Evolutionary conservation across 106 monocot genomes (phyloP), one percentile per base, ranked within the genome.

Genomic region (Acanthochlamys bracteata): DNA sequence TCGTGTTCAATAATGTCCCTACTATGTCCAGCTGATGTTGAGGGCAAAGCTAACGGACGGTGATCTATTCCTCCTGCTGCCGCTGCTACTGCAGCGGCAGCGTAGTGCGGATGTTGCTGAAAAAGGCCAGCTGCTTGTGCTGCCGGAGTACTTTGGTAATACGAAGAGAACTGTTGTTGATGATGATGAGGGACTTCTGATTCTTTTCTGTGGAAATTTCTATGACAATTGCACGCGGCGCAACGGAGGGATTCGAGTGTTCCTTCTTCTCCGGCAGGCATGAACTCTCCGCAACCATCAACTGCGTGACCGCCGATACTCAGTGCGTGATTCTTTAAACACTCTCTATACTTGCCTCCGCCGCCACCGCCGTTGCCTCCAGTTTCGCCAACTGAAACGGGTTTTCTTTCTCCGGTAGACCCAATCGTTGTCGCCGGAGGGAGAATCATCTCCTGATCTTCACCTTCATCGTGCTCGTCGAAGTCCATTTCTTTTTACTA

Each of bases 281-380:
- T 92, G 88, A 92, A 92, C 84, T 92, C 92, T 0, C 92, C 92
- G 55, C 92, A 92, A 22, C 92, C 92, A 56, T 92, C 92, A 0
- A 77, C 77, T 46, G 92, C 92, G 47, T 73, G 84, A 12, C 92
- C 88, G 7, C 92, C 92, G 15, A 88, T 92, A 70, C 84, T 72
- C 42, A 88, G 88, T 39, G 92, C 92, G 60, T 92, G 92, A 73
- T 92, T 92, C 75, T 92, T 92, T 33, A 92, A 69, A 74, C 92
- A 92, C 70, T 92, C 92, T 39, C 73, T 68, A 79, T 92, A 92
- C 76, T 69, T 86, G n/a, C n/a, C n/a, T n/a, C n/a, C 51, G 74
- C 86, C 69, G 10, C 66, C 25, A 20, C 40, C 19, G n/a, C n/a
- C n/a, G n/a, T n/a, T n/a, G n/a, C n/a, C n/a, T n/a, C n/a, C n/a